A percentile compares a stretch with the other conserved stretches of the same genome.
phyloP scores from a whole-genome alignment of 805 yeast genomes.

The Barnettozyma siamensis region DNA sequence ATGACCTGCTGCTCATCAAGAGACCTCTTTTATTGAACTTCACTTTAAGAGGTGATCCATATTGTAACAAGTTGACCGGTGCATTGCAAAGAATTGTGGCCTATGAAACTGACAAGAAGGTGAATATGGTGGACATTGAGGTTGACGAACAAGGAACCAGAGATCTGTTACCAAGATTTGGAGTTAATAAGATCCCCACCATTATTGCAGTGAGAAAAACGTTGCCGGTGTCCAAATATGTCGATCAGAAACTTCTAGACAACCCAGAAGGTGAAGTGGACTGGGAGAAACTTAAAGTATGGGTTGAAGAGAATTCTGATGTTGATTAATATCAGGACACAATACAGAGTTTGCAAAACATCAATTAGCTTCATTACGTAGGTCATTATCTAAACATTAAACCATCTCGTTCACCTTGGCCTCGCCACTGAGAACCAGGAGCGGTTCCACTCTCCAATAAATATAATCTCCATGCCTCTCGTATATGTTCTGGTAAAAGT shows the following conservation, averaged over 20 bases:
- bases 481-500: slow-evolving; percentile 72
- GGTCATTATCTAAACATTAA: slow-evolving; percentile 49
- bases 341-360: too few relatives aligned
- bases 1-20: slow-evolving; percentile 41
- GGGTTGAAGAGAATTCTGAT: slow-evolving; percentile 39
- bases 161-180: slow-evolving; percentile 52
- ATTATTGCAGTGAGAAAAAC: slow-evolving; percentile 64
- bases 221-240: slow-evolving; percentile 42
- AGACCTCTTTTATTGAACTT: slow-evolving; percentile 68
- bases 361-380: too few relatives aligned
- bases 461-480: slow-evolving; percentile 84
- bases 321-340: slow-evolving; percentile 13
- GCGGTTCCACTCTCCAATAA: slow-evolving; percentile 60
- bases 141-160: slow-evolving; percentile 60
- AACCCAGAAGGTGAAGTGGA: slow-evolving; percentile 34
- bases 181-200: slow-evolving; percentile 54
- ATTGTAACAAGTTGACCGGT: slow-evolving; percentile 57
- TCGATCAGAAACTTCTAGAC: slow-evolving; percentile 17
- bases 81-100: slow-evolving; percentile 49
- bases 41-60: slow-evolving; percentile 58
- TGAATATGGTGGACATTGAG: slow-evolving; percentile 67
- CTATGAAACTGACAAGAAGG: slow-evolving; percentile 41
- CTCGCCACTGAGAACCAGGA: slow-evolving; percentile 61
- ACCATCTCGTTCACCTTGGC: slow-evolving; percentile 69
- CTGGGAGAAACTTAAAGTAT: slow-evolving; percentile 36